Evolutionary conservation across 805 yeast genomes (phyloP).

Genomic region (Candida broadrunensis): DNA sequence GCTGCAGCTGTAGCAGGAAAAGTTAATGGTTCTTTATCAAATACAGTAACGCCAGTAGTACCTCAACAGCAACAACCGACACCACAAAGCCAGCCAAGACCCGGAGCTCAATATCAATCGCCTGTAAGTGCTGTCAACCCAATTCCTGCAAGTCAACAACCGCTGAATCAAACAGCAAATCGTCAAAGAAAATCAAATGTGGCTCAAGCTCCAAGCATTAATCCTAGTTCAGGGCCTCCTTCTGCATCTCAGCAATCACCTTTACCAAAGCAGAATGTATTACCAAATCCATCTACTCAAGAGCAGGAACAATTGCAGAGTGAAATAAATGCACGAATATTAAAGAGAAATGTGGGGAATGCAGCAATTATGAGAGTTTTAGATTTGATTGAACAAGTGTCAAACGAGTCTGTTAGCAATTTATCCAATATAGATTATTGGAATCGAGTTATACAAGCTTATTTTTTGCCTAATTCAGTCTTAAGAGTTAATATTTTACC

Average conservation of each 20-base stretch:
- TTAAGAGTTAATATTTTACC: constrained; percentile 26
- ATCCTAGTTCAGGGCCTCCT: constrained; percentile 1
- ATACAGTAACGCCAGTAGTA: constrained; percentile 20
- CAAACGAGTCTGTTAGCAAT: constrained; percentile 28
- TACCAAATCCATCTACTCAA: constrained; percentile 1
- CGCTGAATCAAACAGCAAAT: background rate
- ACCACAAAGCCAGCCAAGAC: constrained; percentile 16
- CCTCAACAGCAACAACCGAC: constrained; percentile 24
- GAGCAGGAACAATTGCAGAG: constrained; percentile 19
- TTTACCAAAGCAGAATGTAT: background rate
- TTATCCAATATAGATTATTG: constrained; percentile 32
- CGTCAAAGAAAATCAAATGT: background rate
- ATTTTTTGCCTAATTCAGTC: constrained; percentile 28
- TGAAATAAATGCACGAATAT: constrained; percentile 31
- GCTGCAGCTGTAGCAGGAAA: constrained; percentile 6
- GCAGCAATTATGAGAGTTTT: constrained; percentile 38
- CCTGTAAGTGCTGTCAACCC: constrained; percentile 4
- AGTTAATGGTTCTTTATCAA: constrained; percentile 11
- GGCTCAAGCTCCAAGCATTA: background rate
- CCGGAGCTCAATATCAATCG: constrained; percentile 4
- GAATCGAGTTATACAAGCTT: constrained; percentile 30
- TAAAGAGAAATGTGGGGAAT: constrained; percentile 40
- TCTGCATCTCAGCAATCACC: background rate
- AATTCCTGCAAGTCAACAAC: constrained; percentile 3
- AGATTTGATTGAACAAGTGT: constrained; percentile 37